phyloP scores from a whole-genome alignment of 2,329 filamentous ascomycete species.

The Ilyonectria sp. region DNA sequence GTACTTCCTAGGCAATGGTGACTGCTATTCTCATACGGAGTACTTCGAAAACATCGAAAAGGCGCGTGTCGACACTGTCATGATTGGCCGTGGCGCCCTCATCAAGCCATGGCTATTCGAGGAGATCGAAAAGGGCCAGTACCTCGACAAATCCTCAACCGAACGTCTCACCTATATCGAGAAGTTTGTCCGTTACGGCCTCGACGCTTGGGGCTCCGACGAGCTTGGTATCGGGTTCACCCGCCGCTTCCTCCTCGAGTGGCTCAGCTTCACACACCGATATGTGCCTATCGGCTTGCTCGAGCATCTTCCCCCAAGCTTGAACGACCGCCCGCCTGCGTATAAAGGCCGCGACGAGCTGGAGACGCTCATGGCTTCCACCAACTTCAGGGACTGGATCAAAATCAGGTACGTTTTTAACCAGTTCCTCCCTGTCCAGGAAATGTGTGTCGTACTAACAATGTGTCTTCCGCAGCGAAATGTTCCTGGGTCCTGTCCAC shows the following conservation, averaged over 20 bases:
- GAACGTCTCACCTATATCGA: conserved; percentile 90
- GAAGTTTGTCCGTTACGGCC: conserved; percentile 89
- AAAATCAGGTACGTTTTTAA: conserved; percentile 85
- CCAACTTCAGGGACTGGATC: conserved; percentile 97
- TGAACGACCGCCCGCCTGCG: conserved; percentile 90
- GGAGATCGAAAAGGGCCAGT: conserved; percentile 92
- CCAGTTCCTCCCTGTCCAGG: background rate
- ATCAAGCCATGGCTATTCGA: conserved; percentile 99
- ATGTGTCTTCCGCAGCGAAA: conserved; percentile 75
- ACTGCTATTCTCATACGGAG: conserved; percentile 93
- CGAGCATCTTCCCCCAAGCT: conserved; percentile 87
- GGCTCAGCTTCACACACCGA: conserved; percentile 92
- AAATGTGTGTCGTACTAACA: conserved; percentile 29
- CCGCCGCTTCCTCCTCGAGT: conserved; percentile 92
- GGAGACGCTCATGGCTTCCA: conserved; percentile 92
- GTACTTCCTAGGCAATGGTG: conserved; percentile 96
- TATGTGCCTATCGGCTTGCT: conserved; percentile 93
- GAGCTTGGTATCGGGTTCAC: conserved; percentile 94
- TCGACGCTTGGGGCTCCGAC: conserved; percentile 96
- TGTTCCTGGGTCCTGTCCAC: conserved; percentile 95
- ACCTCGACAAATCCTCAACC: conserved; percentile 92
- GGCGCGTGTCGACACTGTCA: conserved; percentile 89
- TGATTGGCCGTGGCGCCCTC: conserved; percentile 95
- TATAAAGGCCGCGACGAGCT: conserved; percentile 90
- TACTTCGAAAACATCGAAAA: conserved; percentile 85